A percentile compares a stretch with the other conserved stretches of the same genome.
Conservation (phyloP, 805 yeast species). For the Metschnikowia noctiluminum region DNA sequence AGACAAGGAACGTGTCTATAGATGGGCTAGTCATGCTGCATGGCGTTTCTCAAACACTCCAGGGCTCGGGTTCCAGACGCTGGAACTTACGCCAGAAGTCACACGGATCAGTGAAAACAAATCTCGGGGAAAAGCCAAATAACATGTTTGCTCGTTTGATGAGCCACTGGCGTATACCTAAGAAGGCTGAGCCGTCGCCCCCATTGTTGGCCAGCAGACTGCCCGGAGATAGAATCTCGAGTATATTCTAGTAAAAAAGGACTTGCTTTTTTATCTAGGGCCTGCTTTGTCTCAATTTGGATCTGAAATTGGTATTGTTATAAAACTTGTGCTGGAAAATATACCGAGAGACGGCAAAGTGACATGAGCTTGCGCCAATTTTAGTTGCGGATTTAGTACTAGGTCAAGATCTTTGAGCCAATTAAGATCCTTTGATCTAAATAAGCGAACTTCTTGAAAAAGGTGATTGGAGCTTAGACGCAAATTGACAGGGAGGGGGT, state of each 20-base stretch:
- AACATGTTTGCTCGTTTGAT: slow-evolving; percentile 1
- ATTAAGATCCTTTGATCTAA: no score
- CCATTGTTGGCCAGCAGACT: neutral
- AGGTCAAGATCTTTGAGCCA: no score
- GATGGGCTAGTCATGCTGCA: slow-evolving; percentile 4
- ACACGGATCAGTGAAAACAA: neutral
- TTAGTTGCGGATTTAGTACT: no score
- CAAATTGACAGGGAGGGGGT: no score
- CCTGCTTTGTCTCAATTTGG: no score
- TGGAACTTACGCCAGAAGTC: neutral
- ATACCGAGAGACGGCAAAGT: no score
- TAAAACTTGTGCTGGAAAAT: no score
- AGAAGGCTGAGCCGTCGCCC: neutral
- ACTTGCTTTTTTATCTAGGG: no score
- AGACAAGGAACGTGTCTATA: neutral
- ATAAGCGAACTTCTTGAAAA: no score
- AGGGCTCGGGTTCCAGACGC: neutral
- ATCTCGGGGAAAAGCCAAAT: neutral
- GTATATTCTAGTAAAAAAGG: neutral
- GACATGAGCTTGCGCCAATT: no score
- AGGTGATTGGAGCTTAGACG: no score
- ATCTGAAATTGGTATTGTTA: no score
- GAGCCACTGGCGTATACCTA: neutral
- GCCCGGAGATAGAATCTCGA: slow-evolving; percentile 1
- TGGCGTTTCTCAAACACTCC: neutral